phyloP scores from a whole-genome alignment of 2,329 filamentous ascomycete genomes.

The Beauveria sp. region DNA sequence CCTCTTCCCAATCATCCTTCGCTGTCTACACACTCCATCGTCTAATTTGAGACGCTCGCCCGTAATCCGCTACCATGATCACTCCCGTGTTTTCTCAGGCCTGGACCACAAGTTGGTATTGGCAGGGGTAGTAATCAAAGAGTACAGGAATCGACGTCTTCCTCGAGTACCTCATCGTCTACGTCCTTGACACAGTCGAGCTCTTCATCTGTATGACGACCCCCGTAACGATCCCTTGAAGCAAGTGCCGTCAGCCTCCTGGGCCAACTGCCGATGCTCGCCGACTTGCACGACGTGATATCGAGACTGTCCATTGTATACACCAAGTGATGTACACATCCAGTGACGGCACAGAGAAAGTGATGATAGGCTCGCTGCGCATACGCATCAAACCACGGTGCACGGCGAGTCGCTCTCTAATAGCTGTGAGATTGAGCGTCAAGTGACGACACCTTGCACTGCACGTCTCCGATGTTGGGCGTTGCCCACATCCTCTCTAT shows the following conservation, averaged over 20 bases:
- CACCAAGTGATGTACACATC: background rate
- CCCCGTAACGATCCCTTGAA: background rate
- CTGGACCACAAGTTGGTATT: conserved; percentile 16
- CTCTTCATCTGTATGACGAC: conserved; percentile 13
- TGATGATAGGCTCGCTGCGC: background rate
- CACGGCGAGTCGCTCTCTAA: too few relatives aligned
- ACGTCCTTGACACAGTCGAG: conserved; percentile 32
- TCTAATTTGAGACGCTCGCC: too few relatives aligned
- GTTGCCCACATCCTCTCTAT: background rate
- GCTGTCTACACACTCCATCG: too few relatives aligned
- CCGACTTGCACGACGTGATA: background rate
- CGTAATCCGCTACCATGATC: too few relatives aligned
- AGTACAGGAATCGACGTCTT: conserved; percentile 26
- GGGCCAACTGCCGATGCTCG: background rate
- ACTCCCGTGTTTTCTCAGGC: too few relatives aligned
- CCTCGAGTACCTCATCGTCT: conserved; percentile 22
- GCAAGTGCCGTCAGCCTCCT: background rate
- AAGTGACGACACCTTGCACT: background rate
- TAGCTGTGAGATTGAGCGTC: background rate
- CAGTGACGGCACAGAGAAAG: background rate
- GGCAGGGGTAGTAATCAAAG: conserved; percentile 16
- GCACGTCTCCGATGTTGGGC: background rate
- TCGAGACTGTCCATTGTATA: background rate
- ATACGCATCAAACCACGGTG: background rate
- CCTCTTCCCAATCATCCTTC: too few relatives aligned